Percentiles rank a stretch among this genome's conserved stretches.
Evolutionary conservation across 2,329 filamentous ascomycete genomes (phyloP).

Genomic region (Torrubiella hemipterigena): DNA sequence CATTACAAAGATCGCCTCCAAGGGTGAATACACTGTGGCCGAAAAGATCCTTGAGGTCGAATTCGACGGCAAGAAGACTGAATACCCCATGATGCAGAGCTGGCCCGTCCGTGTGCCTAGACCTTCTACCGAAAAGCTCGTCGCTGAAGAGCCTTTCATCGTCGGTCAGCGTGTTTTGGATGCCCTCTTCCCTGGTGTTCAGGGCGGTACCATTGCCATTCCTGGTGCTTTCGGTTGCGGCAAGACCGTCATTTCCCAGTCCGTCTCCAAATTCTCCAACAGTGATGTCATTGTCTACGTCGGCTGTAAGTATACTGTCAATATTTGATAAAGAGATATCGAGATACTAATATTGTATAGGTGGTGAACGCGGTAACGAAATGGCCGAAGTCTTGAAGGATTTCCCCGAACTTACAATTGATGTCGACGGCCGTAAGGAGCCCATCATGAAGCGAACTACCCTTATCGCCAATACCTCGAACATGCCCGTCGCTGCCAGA

Average conservation of each 20-base stretch:
- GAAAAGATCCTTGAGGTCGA: constrained; percentile 93
- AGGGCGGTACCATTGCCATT: constrained; percentile 95
- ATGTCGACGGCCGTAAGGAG: constrained; percentile 87
- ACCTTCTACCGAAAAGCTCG: constrained; percentile 82
- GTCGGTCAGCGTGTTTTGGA: constrained; percentile 96
- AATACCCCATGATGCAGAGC: constrained; percentile 95
- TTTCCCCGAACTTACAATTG: constrained; percentile 94
- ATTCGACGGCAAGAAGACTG: constrained; percentile 90
- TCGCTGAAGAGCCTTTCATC: constrained; percentile 81
- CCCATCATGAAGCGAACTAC: constrained; percentile 99
- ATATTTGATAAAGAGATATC: too few species aligned
- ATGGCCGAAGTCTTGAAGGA: constrained; percentile 99
- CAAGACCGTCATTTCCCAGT: constrained; percentile 98
- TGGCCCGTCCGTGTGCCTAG: constrained; percentile 97
- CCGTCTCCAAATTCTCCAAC: constrained; percentile 99
- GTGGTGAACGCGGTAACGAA: constrained; percentile 92
- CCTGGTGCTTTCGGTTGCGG: constrained; percentile 97
- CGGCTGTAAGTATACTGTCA: constrained; percentile 40
- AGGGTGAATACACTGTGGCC: constrained; percentile 87
- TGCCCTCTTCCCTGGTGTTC: constrained; percentile 89
- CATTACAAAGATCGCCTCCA: constrained; percentile 80
- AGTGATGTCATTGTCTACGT: constrained; percentile 98
- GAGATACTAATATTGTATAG: too few species aligned
- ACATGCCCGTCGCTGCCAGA: constrained; percentile 97
- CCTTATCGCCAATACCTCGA: constrained; percentile 96